Base-by-base conservation (phyloP, 495 filamentous ascomycete species). In the Neurospora sp. region DNA sequence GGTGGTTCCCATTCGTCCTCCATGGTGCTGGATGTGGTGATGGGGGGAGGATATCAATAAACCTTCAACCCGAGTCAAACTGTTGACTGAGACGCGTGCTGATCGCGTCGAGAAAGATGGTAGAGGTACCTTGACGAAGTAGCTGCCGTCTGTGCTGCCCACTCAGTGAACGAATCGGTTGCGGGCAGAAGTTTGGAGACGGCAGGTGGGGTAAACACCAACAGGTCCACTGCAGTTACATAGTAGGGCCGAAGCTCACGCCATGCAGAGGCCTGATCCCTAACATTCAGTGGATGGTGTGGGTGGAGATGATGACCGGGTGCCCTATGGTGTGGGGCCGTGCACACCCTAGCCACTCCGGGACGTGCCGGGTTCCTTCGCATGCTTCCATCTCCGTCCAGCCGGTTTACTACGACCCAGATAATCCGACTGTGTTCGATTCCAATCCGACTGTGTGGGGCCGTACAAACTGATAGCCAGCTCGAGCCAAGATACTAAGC, bases 1-100 rank as follows among this genome's bases (percentile, higher is more conserved):
- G 75, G 74, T 17, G 78, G 77, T n/a, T 77, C 73, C 79, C 79
- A 81, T 2, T 76, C 74, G 54, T 77, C 73, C 37, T 76, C 80
- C 77, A 79, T 79, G 28, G 8, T 36, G 39, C n/a, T 71, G 31
- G 38, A 24, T 37, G 39, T 38, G 34, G 54, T 9, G 40, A 62
- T 62, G 54, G 24, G 24, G 24, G 31, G 13, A 24, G 54, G 24
- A 62, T 34, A 34, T 34, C 54, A 19, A 66, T 66, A 17, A 34
- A 62, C 24, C 54, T 19, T 34, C 28, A 34, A 59, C 11, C 24
- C 9, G 24, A 48, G 24, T 4, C n/a, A 24, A 10, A 24, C 4
- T 7, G 54, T 31, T 31, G 54, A 31, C 13, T 8, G 54, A 10
- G 4, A 66, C 54, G 54, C 54, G 54, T 66, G 54, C 6, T 34